Evolutionary conservation across 805 yeast species (phyloP).

Genomic region (Jamesozyma jinghongensis): DNA sequence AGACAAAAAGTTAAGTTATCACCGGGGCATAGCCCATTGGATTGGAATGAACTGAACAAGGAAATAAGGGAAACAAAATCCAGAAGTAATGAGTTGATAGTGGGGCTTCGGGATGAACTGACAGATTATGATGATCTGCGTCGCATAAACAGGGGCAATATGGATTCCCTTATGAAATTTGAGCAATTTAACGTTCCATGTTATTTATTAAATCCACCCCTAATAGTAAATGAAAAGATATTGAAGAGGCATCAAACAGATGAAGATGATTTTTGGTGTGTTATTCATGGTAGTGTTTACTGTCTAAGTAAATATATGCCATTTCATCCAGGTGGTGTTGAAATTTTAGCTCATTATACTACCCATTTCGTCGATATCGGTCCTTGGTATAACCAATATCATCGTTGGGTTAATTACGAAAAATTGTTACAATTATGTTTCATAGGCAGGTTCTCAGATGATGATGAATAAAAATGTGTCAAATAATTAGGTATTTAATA

Average conservation of each 20-base stretch:
- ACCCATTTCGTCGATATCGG: slow-evolving; percentile 80
- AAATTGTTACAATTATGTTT: slow-evolving; percentile 69
- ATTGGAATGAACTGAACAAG: slow-evolving; percentile 23
- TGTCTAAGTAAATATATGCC: slow-evolving; percentile 75
- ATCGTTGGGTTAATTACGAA: slow-evolving; percentile 77
- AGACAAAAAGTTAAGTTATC: slow-evolving; percentile 29
- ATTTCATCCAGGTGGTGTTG: slow-evolving; percentile 91
- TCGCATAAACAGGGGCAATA: slow-evolving; percentile 9
- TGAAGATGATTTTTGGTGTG: slow-evolving; percentile 78
- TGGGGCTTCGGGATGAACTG: not conserved
- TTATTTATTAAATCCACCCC: slow-evolving; percentile 31
- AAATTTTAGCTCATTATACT: slow-evolving; percentile 55
- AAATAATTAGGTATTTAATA: too few relatives aligned
- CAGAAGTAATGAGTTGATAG: slow-evolving; percentile 11
- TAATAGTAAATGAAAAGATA: slow-evolving; percentile 48
- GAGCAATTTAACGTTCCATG: slow-evolving; percentile 2
- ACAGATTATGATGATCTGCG: not conserved
- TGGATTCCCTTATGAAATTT: slow-evolving; percentile 3
- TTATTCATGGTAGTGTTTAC: slow-evolving; percentile 69
- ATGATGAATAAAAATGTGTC: slow-evolving; percentile 4
- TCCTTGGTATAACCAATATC: slow-evolving; percentile 59
- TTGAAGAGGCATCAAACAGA: slow-evolving; percentile 46
- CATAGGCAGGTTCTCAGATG: slow-evolving; percentile 48
- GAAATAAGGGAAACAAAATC: slow-evolving; percentile 6
- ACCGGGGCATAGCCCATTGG: slow-evolving; percentile 29